Evolutionary conservation across 2,329 filamentous ascomycete species (phyloP).

Genomic region (Sporothrix inflata): DNA sequence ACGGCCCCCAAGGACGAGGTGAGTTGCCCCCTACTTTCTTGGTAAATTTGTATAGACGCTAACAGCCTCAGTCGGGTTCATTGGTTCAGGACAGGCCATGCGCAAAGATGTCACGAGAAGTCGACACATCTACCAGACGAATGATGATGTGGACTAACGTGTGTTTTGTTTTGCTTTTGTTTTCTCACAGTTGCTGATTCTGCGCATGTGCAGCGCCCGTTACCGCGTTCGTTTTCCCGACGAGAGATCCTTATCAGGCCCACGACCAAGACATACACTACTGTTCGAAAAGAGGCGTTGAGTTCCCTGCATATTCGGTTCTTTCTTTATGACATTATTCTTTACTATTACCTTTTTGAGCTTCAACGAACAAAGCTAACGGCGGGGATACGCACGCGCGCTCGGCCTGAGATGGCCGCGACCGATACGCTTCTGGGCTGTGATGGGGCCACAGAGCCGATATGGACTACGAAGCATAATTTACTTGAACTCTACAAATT

Average conservation of each 20-base stretch:
- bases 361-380: conserved; percentile 7
- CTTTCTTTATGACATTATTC: not conserved
- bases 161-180: not conserved
- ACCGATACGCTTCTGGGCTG: too few species aligned
- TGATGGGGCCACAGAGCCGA: too few species aligned
- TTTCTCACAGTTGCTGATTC: conserved; percentile 21
- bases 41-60: conserved; percentile 34
- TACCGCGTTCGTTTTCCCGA: not conserved
- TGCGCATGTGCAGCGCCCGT: not conserved
- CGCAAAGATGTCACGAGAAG: conserved; percentile 83
- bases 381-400: not conserved
- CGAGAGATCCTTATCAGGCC: not conserved
- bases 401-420: not conserved
- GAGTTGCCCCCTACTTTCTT: conserved; percentile 38
- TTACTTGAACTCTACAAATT: not conserved
- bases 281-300: not conserved
- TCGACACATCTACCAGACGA: conserved; percentile 82
- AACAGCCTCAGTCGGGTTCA: conserved; percentile 77
- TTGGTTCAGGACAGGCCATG: conserved; percentile 93
- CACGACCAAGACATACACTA: not conserved
- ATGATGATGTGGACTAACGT: conserved; percentile 70
- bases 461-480: not conserved
- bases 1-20: conserved; percentile 86
- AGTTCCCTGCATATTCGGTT: not conserved
- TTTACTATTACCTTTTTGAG: not conserved